These are phyloP conservation scores for Zygosaccharomyces sapae DNA, from an alignment of 1,139 yeast species.

Conservation along the genomic window DNA sequence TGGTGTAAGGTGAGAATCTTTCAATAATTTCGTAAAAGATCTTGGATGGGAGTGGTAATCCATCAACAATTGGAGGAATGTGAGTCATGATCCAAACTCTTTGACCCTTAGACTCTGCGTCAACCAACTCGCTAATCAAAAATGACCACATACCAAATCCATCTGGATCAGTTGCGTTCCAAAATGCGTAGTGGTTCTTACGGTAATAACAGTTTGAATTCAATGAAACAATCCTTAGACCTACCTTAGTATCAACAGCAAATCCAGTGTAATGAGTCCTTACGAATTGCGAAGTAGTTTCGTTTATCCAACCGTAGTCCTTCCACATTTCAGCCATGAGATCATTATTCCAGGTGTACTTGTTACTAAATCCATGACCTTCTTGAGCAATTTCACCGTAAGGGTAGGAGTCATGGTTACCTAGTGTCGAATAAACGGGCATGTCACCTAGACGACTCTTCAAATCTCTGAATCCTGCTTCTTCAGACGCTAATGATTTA, in stretches of 20 bases:
- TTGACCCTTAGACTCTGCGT: slow-evolving; percentile 52
- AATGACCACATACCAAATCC: slow-evolving; percentile 62
- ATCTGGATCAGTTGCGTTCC: slow-evolving; percentile 55
- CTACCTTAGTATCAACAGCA: slow-evolving; percentile 51
- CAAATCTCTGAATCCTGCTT: slow-evolving; percentile 48
- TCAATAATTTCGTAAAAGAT: slow-evolving; percentile 56
- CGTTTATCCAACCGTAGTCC: slow-evolving; percentile 44
- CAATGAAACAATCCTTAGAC: slow-evolving; percentile 59
- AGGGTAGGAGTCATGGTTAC: slow-evolving; percentile 73
- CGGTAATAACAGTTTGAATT: slow-evolving; percentile 66
- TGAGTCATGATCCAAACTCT: slow-evolving; percentile 72
- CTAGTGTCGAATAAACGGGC: slow-evolving; percentile 63
- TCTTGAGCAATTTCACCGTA: slow-evolving; percentile 65
- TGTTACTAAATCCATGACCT: slow-evolving; percentile 44
- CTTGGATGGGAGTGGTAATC: slow-evolving; percentile 59
- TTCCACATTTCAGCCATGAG: slow-evolving; percentile 58
- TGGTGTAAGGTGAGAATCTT: slow-evolving; percentile 64
- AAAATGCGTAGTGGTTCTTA: slow-evolving; percentile 60
- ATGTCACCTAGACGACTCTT: slow-evolving; percentile 50
- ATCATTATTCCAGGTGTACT: slow-evolving; percentile 58
- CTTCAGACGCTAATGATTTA: slow-evolving; percentile 52
- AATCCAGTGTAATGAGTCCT: slow-evolving; percentile 59
- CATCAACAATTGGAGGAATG: slow-evolving; percentile 58
- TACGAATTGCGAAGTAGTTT: slow-evolving; percentile 37
- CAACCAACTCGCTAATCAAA: slow-evolving; percentile 56